Evolutionary conservation across 2,329 filamentous ascomycete species (phyloP).

Genomic region (Sporothrix mexicana): DNA sequence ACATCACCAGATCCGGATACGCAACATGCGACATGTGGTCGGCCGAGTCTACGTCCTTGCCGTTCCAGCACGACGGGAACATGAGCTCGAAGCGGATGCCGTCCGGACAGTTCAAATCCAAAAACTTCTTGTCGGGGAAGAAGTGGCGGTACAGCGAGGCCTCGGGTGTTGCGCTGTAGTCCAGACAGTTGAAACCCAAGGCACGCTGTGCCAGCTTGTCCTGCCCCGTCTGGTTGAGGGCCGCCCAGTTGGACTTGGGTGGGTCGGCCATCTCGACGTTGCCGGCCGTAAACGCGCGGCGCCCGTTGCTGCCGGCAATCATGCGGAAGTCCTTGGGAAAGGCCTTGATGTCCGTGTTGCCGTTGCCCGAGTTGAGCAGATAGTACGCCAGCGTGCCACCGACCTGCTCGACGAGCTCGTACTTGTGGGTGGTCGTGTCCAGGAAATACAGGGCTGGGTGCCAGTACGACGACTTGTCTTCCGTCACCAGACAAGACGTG

Average conservation of each 20-base stretch:
- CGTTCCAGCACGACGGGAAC: conserved; percentile 92
- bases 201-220: conserved; percentile 76
- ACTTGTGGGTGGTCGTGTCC: conserved; percentile 66
- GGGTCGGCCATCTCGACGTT: conserved; percentile 69
- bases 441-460: conserved; percentile 79
- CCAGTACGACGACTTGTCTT: conserved; percentile 93
- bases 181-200: conserved; percentile 92
- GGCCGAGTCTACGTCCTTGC: conserved; percentile 61
- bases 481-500: conserved; percentile 78
- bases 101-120: conserved; percentile 81
- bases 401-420: conserved; percentile 72
- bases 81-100: conserved; percentile 83
- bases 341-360: conserved; percentile 65
- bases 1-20: conserved; percentile 78
- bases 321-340: conserved; percentile 82
- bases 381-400: conserved; percentile 94
- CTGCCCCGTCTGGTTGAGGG: conserved; percentile 68
- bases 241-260: conserved; percentile 72
- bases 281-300: conserved; percentile 72
- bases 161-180: conserved; percentile 73
- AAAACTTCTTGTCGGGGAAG: conserved; percentile 76
- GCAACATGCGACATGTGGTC: conserved; percentile 72
- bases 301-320: conserved; percentile 74
- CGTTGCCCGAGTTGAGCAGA: conserved; percentile 65
- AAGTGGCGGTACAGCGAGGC: conserved; percentile 80